These are phyloP conservation scores for Fusarium liriodendri DNA, from an alignment of 2,329 filamentous ascomycete species.

Conservation along the genomic window DNA sequence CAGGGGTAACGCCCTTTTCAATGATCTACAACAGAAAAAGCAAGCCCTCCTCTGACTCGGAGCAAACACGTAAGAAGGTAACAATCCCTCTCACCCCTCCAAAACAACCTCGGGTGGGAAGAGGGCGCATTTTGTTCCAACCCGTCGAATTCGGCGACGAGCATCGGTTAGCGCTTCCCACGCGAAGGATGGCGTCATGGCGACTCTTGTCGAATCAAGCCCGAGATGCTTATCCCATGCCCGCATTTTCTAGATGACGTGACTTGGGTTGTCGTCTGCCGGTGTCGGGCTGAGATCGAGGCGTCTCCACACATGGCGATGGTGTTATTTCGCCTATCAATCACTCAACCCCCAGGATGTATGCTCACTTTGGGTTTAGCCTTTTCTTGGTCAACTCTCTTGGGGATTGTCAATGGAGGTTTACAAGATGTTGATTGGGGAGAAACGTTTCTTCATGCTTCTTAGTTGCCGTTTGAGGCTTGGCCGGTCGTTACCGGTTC, in stretches of 20 bases:
- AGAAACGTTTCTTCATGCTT: neutral
- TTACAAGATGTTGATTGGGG: constrained; percentile 3
- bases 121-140: constrained; percentile 14
- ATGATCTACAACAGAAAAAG: constrained; percentile 7
- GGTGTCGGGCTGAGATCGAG: constrained; percentile 34
- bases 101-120: neutral
- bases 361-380: neutral
- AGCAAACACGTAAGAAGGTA: constrained; percentile 16
- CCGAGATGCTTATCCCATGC: constrained; percentile 24
- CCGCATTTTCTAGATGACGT: constrained; percentile 36
- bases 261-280: constrained; percentile 27
- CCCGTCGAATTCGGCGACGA: neutral
- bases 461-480: neutral
- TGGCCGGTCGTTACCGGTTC: neutral
- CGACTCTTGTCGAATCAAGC: constrained; percentile 32
- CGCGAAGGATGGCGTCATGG: constrained; percentile 39
- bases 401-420: neutral
- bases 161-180: constrained; percentile 14
- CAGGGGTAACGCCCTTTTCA: constrained; percentile 1
- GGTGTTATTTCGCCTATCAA: constrained; percentile 44
- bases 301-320: constrained; percentile 36
- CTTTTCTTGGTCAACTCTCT: neutral
- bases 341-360: constrained; percentile 35
- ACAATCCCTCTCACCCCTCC: constrained; percentile 7
- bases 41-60: neutral